Conservation (phyloP, 2,329 filamentous ascomycete species). For the Scedosporium apiospermum region DNA sequence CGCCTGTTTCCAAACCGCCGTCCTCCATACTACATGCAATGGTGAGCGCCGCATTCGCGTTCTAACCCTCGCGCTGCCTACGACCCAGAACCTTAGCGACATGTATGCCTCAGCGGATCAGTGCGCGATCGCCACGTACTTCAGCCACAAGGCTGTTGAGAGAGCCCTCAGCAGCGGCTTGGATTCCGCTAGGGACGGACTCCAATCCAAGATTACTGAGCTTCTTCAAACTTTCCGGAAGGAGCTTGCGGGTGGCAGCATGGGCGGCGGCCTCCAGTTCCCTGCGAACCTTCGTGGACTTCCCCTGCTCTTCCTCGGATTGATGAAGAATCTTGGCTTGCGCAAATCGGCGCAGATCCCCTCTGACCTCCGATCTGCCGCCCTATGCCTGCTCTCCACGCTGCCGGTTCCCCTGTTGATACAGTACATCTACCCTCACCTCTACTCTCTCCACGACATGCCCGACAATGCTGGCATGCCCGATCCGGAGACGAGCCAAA, state of each 20-base stretch:
- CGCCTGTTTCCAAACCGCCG: conserved; percentile 86
- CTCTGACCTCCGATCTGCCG: conserved; percentile 85
- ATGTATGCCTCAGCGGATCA: conserved; percentile 94
- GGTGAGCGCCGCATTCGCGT: conserved; percentile 93
- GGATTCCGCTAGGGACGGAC: conserved; percentile 80
- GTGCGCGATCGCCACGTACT: conserved; percentile 85
- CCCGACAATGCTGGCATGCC: conserved; percentile 83
- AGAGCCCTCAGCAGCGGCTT: conserved; percentile 75
- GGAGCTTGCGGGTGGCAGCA: conserved; percentile 89
- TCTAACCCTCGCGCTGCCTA: conserved; percentile 85
- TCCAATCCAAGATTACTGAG: conserved; percentile 87
- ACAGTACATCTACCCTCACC: conserved; percentile 80
- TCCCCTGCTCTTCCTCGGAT: conserved; percentile 80
- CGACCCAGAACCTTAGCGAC: conserved; percentile 81
- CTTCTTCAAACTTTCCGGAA: conserved; percentile 93
- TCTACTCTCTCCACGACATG: conserved; percentile 93
- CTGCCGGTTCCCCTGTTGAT: conserved; percentile 82
- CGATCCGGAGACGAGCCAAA: conserved; percentile 78
- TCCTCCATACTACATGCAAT: conserved; percentile 95
- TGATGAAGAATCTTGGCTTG: conserved; percentile 94
- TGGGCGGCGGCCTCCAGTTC: conserved; percentile 90
- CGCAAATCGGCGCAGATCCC: conserved; percentile 90
- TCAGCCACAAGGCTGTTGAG: conserved; percentile 96
- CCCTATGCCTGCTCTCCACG: conserved; percentile 88
- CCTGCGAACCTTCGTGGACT: conserved; percentile 84